Base-by-base conservation (phyloP, 768 basidiomycete species). In the Serendipita indica region DNA sequence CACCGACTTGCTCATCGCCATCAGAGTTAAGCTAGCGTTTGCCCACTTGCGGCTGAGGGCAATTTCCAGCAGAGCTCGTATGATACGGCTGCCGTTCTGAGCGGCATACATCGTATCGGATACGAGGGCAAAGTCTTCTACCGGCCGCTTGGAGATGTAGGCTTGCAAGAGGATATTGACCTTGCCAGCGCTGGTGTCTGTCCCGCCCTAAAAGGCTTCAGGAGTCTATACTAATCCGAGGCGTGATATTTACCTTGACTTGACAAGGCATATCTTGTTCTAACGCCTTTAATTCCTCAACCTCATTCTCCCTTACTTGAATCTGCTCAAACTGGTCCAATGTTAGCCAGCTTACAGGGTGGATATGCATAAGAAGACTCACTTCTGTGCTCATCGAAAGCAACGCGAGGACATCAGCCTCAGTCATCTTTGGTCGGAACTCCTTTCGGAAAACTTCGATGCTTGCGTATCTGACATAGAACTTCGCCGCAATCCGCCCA, bases 401-500 rank as follows among this genome's bases (percentile, higher is more conserved):
- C 81, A 97, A 82, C 1, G 70, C 77, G 60, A 99, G 76, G 30
- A 90, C 79, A 69, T 97, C 92, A 1, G 93, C 96, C 70, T 97
- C 94, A 1, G 84, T 79, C 93, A 98, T 96, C 59, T 73, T 79
- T 1, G 81, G 77, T 54, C 80, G 76, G 70, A 98, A 89, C 60
- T 78, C 70, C 62, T 77, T 70, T 69, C 86, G 88, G 75, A 94
- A 98, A 3, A 87, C 79, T 68, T 89, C 89, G 33, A 98, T 83
- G 3, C 89, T 91, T 41, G 79, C 72, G 68, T 89, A 72, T 18
- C 86, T 80, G 66, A 99, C 86, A 70, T 98, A 99, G 70, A 96
- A 99, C 70, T 87, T 93, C 3, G 94, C 90, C 0, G 96, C 92
- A 64, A 98, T 93, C 63, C 91, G 75, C n/a, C 96, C 96, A 2